Conservation (phyloP, 2,329 filamentous ascomycete species). For the Penicillium italicum region DNA sequence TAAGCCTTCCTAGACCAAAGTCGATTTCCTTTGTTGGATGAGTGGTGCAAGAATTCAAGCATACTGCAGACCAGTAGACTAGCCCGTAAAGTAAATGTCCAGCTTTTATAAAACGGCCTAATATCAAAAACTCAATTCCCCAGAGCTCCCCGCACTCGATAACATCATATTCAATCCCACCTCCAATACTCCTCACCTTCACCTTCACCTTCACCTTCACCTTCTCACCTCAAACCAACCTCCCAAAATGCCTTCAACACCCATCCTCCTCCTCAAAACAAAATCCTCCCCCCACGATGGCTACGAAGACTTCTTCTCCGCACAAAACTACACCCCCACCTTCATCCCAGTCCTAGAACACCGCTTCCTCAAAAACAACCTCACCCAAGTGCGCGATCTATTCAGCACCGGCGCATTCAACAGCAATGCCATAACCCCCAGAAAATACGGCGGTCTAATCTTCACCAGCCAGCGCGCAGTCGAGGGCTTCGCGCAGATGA, state of each 20-base stretch:
- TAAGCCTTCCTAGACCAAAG: constrained; percentile 40
- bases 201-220: background rate
- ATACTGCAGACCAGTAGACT: background rate
- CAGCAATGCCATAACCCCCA: background rate
- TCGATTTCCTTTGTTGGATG: constrained; percentile 33
- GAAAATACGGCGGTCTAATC: constrained; percentile 47
- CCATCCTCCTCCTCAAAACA: constrained; percentile 48
- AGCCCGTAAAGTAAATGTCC: background rate
- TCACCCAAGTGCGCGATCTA: constrained; percentile 34
- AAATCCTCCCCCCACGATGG: constrained; percentile 44
- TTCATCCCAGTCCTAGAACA: constrained; percentile 50
- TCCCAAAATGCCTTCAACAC: constrained; percentile 20
- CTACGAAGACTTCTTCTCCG: constrained; percentile 46
- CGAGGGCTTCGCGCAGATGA: constrained; percentile 42
- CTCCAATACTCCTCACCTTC: background rate
- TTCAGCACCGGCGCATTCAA: constrained; percentile 34
- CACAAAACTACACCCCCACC: constrained; percentile 31
- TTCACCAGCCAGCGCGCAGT: constrained; percentile 51
- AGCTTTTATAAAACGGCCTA: background rate
- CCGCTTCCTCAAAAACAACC: constrained; percentile 37
- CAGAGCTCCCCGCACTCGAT: constrained; percentile 3
- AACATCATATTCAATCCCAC: background rate
- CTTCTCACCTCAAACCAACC: too few relatives aligned
- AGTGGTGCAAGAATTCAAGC: background rate
- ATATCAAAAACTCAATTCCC: background rate